Percentiles rank a stretch among this genome's conserved stretches.
These are phyloP conservation scores for Crithidia bombi DNA, from an alignment of 208 protist genomes.

Conservation along the genomic window DNA sequence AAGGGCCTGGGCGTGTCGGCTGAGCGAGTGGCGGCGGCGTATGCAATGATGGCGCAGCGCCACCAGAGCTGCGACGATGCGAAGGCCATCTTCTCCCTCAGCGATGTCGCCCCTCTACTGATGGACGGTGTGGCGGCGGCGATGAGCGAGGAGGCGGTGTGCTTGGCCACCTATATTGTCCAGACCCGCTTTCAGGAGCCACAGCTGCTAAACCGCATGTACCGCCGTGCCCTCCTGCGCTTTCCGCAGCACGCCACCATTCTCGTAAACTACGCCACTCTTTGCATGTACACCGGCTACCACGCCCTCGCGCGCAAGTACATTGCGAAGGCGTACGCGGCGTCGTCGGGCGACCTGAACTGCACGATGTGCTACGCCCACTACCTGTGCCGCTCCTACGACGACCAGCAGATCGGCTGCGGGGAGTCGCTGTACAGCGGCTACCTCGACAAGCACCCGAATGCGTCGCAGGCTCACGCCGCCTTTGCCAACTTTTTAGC, in stretches of 20 bases:
- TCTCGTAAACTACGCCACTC: constrained; percentile 81
- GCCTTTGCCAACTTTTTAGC: constrained; percentile 80
- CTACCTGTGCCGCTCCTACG: constrained; percentile 57
- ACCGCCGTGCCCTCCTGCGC: constrained; percentile 54
- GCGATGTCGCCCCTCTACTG: constrained; percentile 41
- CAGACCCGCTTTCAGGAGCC: constrained; percentile 67
- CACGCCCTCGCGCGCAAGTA: constrained; percentile 68
- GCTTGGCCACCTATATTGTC: constrained; percentile 66
- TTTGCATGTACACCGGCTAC: constrained; percentile 66
- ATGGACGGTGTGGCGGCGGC: constrained; percentile 58
- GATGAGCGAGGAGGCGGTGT: constrained; percentile 67
- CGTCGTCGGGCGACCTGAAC: constrained; percentile 54
- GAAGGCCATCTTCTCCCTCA: constrained; percentile 7
- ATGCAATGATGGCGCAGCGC: constrained; percentile 10
- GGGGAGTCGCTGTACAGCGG: constrained; percentile 59
- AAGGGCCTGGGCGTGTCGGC: constrained; percentile 42
- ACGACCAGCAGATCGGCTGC: constrained; percentile 40
- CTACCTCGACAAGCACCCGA: constrained; percentile 47
- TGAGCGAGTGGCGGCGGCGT: constrained; percentile 21
- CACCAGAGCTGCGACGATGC: background rate
- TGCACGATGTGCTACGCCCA: constrained; percentile 78
- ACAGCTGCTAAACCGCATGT: constrained; percentile 69
- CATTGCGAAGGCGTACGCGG: constrained; percentile 64
- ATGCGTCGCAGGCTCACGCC: constrained; percentile 37
- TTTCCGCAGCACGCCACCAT: constrained; percentile 66